Base-by-base conservation (phyloP, 306 rosid genomes). In the Medicago ruthenica region DNA sequence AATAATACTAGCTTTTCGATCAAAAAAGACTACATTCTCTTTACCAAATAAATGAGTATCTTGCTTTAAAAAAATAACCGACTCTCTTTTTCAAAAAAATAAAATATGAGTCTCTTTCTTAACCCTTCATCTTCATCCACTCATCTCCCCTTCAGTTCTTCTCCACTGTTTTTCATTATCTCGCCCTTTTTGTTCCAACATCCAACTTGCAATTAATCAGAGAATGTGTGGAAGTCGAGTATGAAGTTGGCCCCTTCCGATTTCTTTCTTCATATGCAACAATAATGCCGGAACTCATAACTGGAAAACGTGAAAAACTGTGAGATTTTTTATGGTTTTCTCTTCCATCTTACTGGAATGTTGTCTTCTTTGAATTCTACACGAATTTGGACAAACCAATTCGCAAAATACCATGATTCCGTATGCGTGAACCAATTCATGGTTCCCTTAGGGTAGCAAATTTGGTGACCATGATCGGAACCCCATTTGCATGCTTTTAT, bases 191-290 rank as follows among this genome's bases (percentile, higher is more conserved):
- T 45, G 51, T 45, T 45, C 51, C 1, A 45, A 45, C 51, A 12
- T 45, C n/a, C 5, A 45, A 45, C 51, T 12, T 45, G 59, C 59
- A 53, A 53, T 17, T 53, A 18, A 53, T 17, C 24, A 53, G 59
- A 53, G 22, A 9, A 53, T 53, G 59, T 21, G 59, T 17, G 59
- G 59, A 53, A 53, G 17, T 21, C 59, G 5, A 53, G 24, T 17
- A 53, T 8, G 12, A 53, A 53, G 8, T 17, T 53, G 2, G 2
- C 59, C 59, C 24, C 59, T 53, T 53, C 24, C 59, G 24, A 53
- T 53, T 53, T 53, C 59, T 53, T 53, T 17, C 59, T 53, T 53
- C 59, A 53, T 53, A 53, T 17, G 24, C 24, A 53, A 53, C 12
- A 53, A 17, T 53, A 17, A 53, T 16, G 59, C 59, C 7, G 58